Evolutionary conservation across 2,329 filamentous ascomycete species (phyloP).

Genomic region (Nigrospora sphaerica): DNA sequence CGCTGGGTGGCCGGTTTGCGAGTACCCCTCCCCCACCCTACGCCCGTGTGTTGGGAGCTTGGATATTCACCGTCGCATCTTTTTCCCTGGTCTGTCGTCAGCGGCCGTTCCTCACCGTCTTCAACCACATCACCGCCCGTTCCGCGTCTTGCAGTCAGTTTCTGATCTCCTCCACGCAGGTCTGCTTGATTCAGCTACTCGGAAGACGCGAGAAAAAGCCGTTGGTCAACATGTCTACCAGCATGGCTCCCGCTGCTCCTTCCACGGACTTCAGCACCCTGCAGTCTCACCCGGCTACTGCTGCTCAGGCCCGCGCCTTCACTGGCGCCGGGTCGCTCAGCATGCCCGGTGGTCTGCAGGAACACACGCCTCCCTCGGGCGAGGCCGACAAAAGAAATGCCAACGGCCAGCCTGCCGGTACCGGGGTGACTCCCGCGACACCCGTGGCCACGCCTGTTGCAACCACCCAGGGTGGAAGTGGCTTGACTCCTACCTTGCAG

Average conservation of each 20-base stretch:
- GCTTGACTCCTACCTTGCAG: constrained; percentile 90
- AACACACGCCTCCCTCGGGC: constrained; percentile 73
- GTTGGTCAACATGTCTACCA: too few species aligned
- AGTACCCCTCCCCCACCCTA: too few species aligned
- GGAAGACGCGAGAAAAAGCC: too few species aligned
- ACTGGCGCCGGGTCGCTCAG: constrained; percentile 88
- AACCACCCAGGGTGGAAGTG: constrained; percentile 67
- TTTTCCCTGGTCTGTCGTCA: too few species aligned
- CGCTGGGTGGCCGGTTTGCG: too few species aligned
- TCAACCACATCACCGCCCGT: too few species aligned
- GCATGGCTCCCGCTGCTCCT: constrained; percentile 34
- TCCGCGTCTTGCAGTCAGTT: too few species aligned
- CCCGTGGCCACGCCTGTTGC: constrained; percentile 88
- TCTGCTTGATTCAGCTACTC: too few species aligned
- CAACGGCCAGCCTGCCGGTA: constrained; percentile 53
- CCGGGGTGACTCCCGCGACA: constrained; percentile 80
- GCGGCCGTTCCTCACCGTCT: too few species aligned
- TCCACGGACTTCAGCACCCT: constrained; percentile 73
- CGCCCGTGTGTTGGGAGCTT: too few species aligned
- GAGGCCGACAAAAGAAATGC: constrained; percentile 55
- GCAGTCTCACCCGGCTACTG: constrained; percentile 71
- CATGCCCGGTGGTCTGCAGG: constrained; percentile 72
- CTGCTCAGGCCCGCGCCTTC: constrained; percentile 91
- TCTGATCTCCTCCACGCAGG: too few species aligned
- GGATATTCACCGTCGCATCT: too few species aligned